Evolutionary conservation across 2,329 filamentous ascomycete genomes (phyloP).

Genomic region (Ophiocordyceps sinensis): DNA sequence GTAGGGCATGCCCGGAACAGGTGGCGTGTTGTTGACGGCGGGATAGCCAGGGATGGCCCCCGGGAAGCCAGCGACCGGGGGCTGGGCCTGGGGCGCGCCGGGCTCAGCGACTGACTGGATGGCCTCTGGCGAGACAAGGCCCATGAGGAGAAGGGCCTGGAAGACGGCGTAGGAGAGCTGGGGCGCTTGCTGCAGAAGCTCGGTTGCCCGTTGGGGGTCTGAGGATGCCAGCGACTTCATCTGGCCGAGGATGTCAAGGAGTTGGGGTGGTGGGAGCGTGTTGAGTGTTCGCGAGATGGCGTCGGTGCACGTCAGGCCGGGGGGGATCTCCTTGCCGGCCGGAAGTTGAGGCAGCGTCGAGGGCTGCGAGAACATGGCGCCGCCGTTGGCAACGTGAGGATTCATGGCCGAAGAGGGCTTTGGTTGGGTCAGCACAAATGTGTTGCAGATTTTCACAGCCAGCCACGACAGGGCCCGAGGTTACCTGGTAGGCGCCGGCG

Average conservation of each 20-base stretch:
- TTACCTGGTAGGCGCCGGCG: constrained; percentile 22
- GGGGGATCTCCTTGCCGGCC: constrained; percentile 67
- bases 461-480: background rate
- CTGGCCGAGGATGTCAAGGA: constrained; percentile 84
- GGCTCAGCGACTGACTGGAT: constrained; percentile 68
- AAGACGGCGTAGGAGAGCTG: constrained; percentile 93
- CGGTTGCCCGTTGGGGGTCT: constrained; percentile 71
- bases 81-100: constrained; percentile 23
- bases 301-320: constrained; percentile 72
- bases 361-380: constrained; percentile 14
- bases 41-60: constrained; percentile 20
- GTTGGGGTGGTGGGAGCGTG: constrained; percentile 71
- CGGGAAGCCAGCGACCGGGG: constrained; percentile 17
- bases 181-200: constrained; percentile 75
- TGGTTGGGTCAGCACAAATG: background rate
- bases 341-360: constrained; percentile 66
- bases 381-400: constrained; percentile 18
- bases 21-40: constrained; percentile 31
- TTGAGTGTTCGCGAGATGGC: constrained; percentile 85
- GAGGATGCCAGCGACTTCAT: constrained; percentile 82
- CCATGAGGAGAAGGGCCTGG: constrained; percentile 84
- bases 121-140: constrained; percentile 73
- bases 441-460: too few species aligned
- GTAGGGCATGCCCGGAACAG: constrained; percentile 29
- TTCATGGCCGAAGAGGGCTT: constrained; percentile 10